A percentile compares a stretch with the other conserved stretches of the same genome.
Conservation (phyloP, 345 rosid genomes). For the Cochlearia excelsa region DNA sequence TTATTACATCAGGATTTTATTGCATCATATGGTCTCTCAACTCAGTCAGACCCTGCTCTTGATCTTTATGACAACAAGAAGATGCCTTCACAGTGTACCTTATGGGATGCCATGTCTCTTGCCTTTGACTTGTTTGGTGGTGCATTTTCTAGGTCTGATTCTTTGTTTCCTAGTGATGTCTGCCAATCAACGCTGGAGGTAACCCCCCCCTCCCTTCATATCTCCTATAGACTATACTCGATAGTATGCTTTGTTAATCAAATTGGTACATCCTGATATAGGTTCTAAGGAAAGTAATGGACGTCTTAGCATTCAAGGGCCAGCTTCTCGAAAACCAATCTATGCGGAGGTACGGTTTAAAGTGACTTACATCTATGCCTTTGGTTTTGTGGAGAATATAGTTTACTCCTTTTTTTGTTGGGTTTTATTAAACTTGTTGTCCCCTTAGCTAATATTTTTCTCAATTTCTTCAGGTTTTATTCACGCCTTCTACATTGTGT, state of each 20-base stretch:
- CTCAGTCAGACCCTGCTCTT: conserved; percentile 34
- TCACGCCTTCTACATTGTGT: conserved; percentile 72
- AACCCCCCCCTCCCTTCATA: conserved; percentile 1
- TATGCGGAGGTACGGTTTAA: conserved; percentile 57
- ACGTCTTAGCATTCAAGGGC: conserved; percentile 57
- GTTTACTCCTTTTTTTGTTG: conserved; percentile 4
- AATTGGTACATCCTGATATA: conserved; percentile 31
- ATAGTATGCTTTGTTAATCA: conserved; percentile 20
- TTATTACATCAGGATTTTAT: conserved; percentile 44
- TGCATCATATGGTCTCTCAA: conserved; percentile 36
- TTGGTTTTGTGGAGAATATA: conserved; percentile 6
- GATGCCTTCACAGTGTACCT: conserved; percentile 36
- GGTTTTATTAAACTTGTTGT: conserved; percentile 4
- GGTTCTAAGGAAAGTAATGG: conserved; percentile 83
- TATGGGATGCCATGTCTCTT: conserved; percentile 65
- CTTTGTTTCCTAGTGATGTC: conserved; percentile 52
- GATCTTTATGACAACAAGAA: conserved; percentile 39
- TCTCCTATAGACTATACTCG: conserved; percentile 19
- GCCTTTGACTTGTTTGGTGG: conserved; percentile 65
- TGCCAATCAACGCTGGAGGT: conserved; percentile 76
- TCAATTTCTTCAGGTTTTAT: conserved; percentile 59
- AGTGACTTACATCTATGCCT: conserved; percentile 12
- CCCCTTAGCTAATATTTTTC: conserved; percentile 3
- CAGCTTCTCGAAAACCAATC: conserved; percentile 55
- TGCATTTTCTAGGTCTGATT: conserved; percentile 49